Evolutionary conservation across 306 rosid species (phyloP), one percentile per base, ranked within the genome.

Genomic region (Rosa multiflora): DNA sequence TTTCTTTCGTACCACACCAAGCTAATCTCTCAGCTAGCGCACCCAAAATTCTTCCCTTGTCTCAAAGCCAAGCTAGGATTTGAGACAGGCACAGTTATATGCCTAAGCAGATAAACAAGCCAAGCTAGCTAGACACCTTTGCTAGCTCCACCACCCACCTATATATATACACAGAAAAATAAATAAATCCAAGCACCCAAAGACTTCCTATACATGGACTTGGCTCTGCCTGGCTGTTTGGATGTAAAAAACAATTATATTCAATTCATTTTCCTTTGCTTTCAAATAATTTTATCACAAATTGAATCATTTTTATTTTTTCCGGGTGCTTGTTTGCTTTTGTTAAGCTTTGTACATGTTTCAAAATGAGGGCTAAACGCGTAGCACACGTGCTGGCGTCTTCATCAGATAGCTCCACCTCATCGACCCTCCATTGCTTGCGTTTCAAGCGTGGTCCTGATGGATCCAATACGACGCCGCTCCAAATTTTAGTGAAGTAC

Each of bases 341-440:
- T 61, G 29, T 11, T 39, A 26, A 21, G 23, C 7, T 40, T 1
- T 44, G 23, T 75, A 76, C 86, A 87, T 79, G 81, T 75, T 90
- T 84, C 68, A 37, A 20, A 2, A 0, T 40, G 74, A 44, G 62
- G 83, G n/a, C 80, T 46, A 23, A 59, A 55, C 66, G 48, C 76
- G 84, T 75, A 49, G 70, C 82, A 76, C 88, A 88, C 88, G 86
- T 90, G 94, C 81, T 47, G 43, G 74, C 5, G 75, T 87, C 86
- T 10, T 73, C 11, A 46, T 88, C 88, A 56, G 97, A 92, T 81
- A 90, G 89, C 85, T 73, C 85, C 84, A 82, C 73, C 84, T 80
- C 85, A 88, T 74, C 94, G 1, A 79, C 83, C 78, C 79, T 37
- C 40, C 52, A 46, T 91, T 87, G 87, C 93, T 92, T 90, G 81